phyloP scores from a whole-genome alignment of 1,284 basidiomycete genomes.

The Trichosporon sp. region DNA sequence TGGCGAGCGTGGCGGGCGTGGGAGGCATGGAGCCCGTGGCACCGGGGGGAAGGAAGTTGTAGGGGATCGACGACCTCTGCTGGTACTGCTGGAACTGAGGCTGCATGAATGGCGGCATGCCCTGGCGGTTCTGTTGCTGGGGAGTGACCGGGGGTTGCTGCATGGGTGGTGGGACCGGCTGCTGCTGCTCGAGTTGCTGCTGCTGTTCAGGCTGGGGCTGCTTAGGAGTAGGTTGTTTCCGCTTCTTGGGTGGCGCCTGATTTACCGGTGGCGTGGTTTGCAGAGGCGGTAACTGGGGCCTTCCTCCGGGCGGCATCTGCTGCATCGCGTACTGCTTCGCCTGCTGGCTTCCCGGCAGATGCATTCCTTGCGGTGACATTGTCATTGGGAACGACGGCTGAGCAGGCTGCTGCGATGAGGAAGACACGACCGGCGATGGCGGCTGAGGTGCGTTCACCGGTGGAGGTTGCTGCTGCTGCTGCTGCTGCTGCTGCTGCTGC shows the following conservation, averaged over 20 bases:
- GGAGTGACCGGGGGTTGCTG: conserved; percentile 1
- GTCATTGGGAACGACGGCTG: background rate
- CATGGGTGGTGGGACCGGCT: background rate
- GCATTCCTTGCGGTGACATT: background rate
- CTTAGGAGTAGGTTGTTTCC: background rate
- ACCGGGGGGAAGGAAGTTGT: conserved; percentile 18
- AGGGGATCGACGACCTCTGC: conserved; percentile 14
- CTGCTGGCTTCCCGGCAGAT: background rate
- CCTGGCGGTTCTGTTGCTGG: background rate
- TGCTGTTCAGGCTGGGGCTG: conserved; percentile 2
- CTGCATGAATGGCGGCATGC: background rate
- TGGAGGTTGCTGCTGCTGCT: background rate
- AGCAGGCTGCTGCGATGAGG: background rate
- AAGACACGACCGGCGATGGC: background rate
- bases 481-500: conserved; percentile 5
- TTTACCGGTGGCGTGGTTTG: background rate
- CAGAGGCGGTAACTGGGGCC: background rate
- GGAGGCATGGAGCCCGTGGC: conserved; percentile 4
- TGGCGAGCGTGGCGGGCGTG: conserved; percentile 13
- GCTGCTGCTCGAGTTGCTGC: background rate
- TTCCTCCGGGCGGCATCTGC: background rate
- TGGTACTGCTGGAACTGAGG: conserved; percentile 2
- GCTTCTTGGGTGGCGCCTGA: background rate
- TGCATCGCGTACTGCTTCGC: background rate
- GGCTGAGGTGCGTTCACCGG: background rate